These are phyloP conservation scores for Heterobasidion parviporum DNA, from an alignment of 1,284 basidiomycete species.

Conservation along the genomic window DNA sequence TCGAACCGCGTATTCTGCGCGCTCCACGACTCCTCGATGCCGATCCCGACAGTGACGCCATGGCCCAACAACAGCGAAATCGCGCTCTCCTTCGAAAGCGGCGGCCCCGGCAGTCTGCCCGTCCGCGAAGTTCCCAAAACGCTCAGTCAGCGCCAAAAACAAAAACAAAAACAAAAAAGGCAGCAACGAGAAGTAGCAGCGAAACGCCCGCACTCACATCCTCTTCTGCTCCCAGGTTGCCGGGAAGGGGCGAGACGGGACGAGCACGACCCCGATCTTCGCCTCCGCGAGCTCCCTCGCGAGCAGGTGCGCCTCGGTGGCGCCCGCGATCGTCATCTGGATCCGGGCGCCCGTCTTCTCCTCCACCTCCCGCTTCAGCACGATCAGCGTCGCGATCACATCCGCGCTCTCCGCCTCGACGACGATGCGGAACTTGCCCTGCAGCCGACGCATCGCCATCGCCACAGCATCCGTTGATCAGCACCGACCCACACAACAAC, in stretches of 20 bases:
- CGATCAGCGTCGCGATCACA: constrained; percentile 36
- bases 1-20: constrained; percentile 59
- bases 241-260: constrained; percentile 40
- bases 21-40: constrained; percentile 43
- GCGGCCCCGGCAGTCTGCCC: constrained; percentile 55
- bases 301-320: constrained; percentile 33
- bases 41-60: constrained; percentile 71
- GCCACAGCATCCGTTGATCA: constrained; percentile 10
- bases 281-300: constrained; percentile 46
- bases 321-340: constrained; percentile 25
- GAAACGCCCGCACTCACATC: constrained; percentile 22
- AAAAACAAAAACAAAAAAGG: constrained; percentile 16
- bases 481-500: not conserved
- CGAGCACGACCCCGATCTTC: constrained; percentile 68
- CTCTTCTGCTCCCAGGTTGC: constrained; percentile 42
- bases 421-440: constrained; percentile 44
- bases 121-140: not conserved
- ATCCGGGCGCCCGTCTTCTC: constrained; percentile 11
- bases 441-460: constrained; percentile 2
- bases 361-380: constrained; percentile 31
- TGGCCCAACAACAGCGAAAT: constrained; percentile 54
- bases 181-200: too few species aligned
- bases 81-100: constrained; percentile 58
- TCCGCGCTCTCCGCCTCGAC: constrained; percentile 41
- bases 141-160: not conserved